Percentiles rank a stretch among this genome's conserved stretches.
Conservation (phyloP, 2,329 filamentous ascomycete genomes). For the Fusarium chuoi region DNA sequence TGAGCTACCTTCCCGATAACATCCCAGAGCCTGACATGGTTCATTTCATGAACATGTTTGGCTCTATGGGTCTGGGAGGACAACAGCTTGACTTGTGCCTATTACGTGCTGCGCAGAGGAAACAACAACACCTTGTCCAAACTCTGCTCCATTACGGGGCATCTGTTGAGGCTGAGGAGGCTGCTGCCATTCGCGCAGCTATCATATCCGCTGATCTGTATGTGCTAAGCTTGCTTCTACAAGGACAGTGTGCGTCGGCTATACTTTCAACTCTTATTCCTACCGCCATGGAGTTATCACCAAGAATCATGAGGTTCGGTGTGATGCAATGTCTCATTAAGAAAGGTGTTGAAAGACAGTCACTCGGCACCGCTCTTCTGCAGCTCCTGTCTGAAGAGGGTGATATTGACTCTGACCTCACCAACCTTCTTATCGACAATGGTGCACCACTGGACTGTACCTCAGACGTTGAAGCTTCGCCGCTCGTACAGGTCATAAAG, state of each 20-base stretch:
- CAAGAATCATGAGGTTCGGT: not conserved
- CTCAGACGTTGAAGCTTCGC: not conserved
- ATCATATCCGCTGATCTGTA: not conserved
- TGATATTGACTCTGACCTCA: not conserved
- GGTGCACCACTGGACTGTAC: not conserved
- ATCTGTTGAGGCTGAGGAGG: not conserved
- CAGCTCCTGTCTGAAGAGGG: not conserved
- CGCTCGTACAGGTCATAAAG: not conserved
- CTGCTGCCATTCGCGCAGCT: not conserved
- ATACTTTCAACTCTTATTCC: not conserved
- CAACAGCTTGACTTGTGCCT: not conserved
- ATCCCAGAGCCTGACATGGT: not conserved
- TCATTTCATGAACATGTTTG: not conserved
- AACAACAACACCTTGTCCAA: not conserved
- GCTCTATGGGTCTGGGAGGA: not conserved
- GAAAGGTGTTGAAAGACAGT: not conserved
- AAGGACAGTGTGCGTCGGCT: not conserved
- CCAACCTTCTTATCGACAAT: slow-evolving; percentile 4
- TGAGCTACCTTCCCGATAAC: not conserved
- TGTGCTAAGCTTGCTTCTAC: not conserved
- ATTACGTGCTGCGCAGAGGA: not conserved
- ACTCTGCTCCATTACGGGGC: slow-evolving; percentile 3
- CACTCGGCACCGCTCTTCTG: not conserved
- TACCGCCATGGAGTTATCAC: not conserved
- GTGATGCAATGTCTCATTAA: not conserved